Percentiles rank a stretch among this genome's conserved stretches.
phyloP scores from a whole-genome alignment of 257 asterid genomes.

The Nicotiana tabacum region DNA sequence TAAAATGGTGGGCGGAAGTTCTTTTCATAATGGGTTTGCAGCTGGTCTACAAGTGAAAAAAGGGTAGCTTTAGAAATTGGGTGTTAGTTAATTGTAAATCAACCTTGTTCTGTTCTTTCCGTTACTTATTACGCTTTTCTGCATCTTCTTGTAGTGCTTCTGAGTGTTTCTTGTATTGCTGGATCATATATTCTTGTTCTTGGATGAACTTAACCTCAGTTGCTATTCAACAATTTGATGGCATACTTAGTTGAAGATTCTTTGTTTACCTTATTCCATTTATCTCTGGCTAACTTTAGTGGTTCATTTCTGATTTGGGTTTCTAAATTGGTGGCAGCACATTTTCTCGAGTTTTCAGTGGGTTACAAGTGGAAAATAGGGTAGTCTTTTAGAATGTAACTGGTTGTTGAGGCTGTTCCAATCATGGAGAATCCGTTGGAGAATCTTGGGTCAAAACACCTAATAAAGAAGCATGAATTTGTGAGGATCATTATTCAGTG shows the following conservation, averaged over 20 bases:
- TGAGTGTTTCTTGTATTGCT: background rate
- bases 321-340: background rate
- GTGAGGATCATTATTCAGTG: slow-evolving; percentile 64
- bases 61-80: background rate
- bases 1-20: background rate
- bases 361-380: background rate
- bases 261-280: background rate
- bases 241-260: background rate
- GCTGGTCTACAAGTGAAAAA: background rate
- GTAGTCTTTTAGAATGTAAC: background rate
- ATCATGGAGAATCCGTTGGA: slow-evolving; percentile 26
- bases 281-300: background rate
- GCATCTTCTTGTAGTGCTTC: background rate
- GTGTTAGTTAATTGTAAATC: background rate
- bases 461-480: slow-evolving; percentile 60
- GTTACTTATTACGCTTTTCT: background rate
- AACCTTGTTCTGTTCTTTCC: background rate
- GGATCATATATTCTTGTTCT: background rate
- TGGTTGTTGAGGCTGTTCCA: slow-evolving; percentile 16
- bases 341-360: background rate
- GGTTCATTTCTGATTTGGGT: background rate
- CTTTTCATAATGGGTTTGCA: background rate
- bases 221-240: background rate
- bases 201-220: background rate
- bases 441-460: slow-evolving; percentile 52